Evolutionary conservation across 176 grass and related monocot genomes (phyloP).

Genomic region (Oryza australiensis): DNA sequence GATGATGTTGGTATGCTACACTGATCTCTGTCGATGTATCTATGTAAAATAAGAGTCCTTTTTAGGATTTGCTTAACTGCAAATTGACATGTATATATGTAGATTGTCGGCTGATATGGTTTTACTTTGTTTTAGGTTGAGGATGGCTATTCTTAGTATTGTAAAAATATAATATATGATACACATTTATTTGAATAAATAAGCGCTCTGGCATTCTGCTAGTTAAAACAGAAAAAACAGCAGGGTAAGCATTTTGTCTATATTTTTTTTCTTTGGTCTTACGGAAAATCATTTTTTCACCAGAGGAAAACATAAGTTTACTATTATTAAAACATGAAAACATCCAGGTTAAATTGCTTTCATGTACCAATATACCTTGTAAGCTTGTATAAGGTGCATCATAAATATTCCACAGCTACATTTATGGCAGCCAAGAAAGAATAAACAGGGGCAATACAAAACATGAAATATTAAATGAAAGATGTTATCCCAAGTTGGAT

Average conservation of each 20-base stretch:
- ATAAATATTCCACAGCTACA: constrained; percentile 3
- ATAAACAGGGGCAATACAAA: constrained; percentile 12
- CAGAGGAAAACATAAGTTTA: neutral
- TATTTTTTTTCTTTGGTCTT: neutral
- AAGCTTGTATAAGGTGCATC: neutral
- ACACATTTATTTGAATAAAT: neutral
- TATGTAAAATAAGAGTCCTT: neutral
- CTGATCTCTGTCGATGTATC: neutral
- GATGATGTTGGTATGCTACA: neutral
- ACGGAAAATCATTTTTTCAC: neutral
- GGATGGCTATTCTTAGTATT: neutral
- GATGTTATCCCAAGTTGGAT: neutral
- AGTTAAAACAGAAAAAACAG: neutral
- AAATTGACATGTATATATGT: neutral
- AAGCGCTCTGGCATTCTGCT: neutral
- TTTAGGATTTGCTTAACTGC: neutral
- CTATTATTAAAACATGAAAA: constrained; percentile 4
- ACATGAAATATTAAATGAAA: neutral
- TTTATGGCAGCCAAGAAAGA: neutral
- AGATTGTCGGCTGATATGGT: neutral
- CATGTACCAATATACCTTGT: neutral
- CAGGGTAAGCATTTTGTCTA: neutral
- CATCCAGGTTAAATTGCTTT: neutral
- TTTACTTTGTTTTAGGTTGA: neutral
- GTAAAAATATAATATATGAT: neutral